These are phyloP conservation scores for Cymodocea nodosa DNA, from an alignment of 116 monocot species.

Conservation along the genomic window DNA sequence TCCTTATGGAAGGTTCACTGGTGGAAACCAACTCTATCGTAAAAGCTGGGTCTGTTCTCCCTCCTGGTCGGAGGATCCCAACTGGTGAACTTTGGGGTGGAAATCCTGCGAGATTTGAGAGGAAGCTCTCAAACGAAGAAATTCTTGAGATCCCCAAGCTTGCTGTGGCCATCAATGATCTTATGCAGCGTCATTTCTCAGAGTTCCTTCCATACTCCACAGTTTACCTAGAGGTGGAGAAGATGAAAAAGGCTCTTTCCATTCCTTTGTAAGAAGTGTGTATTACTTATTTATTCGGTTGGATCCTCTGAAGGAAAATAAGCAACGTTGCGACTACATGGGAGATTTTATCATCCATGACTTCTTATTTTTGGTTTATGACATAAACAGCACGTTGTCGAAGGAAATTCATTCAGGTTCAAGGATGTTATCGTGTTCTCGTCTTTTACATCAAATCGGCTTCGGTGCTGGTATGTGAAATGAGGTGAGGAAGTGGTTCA, in stretches of 20 bases:
- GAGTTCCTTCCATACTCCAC: conserved; percentile 75
- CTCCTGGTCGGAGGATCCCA: conserved; percentile 54
- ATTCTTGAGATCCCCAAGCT: conserved; percentile 66
- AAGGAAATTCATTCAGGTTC: conserved; percentile 2
- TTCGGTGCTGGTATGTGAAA: no score
- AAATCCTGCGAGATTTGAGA: conserved; percentile 55
- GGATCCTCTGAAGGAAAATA: conserved; percentile 4
- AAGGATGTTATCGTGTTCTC: not conserved
- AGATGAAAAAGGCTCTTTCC: conserved; percentile 42
- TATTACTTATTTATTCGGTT: not conserved
- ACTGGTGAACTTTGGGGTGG: conserved; percentile 72
- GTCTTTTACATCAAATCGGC: not conserved
- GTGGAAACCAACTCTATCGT: conserved; percentile 68
- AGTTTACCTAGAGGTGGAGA: conserved; percentile 67
- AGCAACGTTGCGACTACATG: not conserved
- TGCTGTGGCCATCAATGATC: conserved; percentile 49
- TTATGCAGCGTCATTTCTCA: conserved; percentile 63
- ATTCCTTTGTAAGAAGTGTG: conserved; percentile 28
- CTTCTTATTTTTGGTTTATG: conserved; percentile 1
- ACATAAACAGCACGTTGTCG: not conserved
- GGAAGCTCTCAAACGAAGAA: conserved; percentile 53
- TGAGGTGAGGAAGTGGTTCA: no score
- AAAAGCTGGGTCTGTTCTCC: conserved; percentile 62
- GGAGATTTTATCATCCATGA: not conserved
- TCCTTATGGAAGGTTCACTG: conserved; percentile 70